Conservation (phyloP, 2,329 filamentous ascomycete species). For the Zymoseptoria ardabiliae region DNA sequence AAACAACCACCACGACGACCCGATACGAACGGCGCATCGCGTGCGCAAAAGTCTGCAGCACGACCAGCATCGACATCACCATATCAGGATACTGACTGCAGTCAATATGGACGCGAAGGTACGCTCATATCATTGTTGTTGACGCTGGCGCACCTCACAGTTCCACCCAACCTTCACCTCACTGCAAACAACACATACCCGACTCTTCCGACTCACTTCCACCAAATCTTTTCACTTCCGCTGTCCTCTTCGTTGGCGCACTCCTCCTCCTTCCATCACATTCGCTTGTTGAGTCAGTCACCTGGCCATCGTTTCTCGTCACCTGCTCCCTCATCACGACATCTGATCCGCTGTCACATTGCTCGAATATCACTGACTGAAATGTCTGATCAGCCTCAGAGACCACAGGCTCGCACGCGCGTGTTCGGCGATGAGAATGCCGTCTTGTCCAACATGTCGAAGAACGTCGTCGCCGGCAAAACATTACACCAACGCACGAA, state of each 20-base stretch:
- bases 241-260: neutral
- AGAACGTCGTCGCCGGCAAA: conserved; percentile 45
- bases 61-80: conserved; percentile 2
- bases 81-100: neutral
- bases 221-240: neutral
- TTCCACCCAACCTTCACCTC: neutral
- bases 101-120: conserved; percentile 41
- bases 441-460: conserved; percentile 14
- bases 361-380: conserved; percentile 1
- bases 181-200: conserved; percentile 1
- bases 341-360: neutral
- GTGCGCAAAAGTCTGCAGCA: neutral
- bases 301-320: neutral
- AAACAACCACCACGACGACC: neutral
- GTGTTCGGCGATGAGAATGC: conserved; percentile 67
- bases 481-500: conserved; percentile 74
- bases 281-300: neutral
- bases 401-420: conserved; percentile 48
- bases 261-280: neutral
- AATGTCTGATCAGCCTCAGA: conserved; percentile 54
- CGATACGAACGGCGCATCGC: neutral
- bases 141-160: neutral
- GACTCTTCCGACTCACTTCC: neutral
- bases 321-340: neutral
- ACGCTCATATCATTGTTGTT: conserved; percentile 14